Base-by-base conservation (phyloP, 805 yeast genomes). In the Metschnikowia gruessii region DNA sequence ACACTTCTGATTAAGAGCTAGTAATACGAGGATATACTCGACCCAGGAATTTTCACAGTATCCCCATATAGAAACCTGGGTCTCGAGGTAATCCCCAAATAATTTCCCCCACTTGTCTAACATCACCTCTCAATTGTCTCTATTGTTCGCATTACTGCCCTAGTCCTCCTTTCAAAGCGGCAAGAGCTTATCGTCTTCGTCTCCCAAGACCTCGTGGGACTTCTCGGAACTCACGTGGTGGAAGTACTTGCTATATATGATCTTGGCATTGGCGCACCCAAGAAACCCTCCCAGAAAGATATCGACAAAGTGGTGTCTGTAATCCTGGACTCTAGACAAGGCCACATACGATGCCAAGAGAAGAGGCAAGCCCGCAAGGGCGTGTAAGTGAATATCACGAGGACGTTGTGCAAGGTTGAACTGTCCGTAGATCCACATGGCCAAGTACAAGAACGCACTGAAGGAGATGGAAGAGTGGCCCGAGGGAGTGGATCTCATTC, bases 401-500 rank as follows among this genome's bases (percentile, higher is more conserved):
- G 36, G 29, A 19, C 39, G 37, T 18, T 38, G 32, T 33, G 48
- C 42, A 26, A 58, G 51, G 26, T 48, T 48, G 35, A 65, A 61
- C 54, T 76, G 79, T n/a, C 78, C 79, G 31, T 60, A 59, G 3
- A 76, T 51, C 79, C 80, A 79, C 29, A 79, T 58, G 11, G 77
- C 53, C 42, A 80, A 64, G 60, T 64, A 80, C 8, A 68, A 61
- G 43, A 79, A 63, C 1, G 80, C 79, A 13, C 76, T 63, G 57
- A 80, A 80, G n/a, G 82, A 69, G 33, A 74, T 66, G 2, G 80
- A 69, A 9, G 80, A 66, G 54, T 80, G 85, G 19, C 85, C 85
- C 7, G 81, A 75, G 0, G 85, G 85, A 6, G 81, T 74, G 22
- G 79, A 70, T 50, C 79, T 69, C 70, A 77, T 72, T 2, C 84